Conservation (phyloP, 345 rosid genomes). For the Carallia pectinifolia region DNA sequence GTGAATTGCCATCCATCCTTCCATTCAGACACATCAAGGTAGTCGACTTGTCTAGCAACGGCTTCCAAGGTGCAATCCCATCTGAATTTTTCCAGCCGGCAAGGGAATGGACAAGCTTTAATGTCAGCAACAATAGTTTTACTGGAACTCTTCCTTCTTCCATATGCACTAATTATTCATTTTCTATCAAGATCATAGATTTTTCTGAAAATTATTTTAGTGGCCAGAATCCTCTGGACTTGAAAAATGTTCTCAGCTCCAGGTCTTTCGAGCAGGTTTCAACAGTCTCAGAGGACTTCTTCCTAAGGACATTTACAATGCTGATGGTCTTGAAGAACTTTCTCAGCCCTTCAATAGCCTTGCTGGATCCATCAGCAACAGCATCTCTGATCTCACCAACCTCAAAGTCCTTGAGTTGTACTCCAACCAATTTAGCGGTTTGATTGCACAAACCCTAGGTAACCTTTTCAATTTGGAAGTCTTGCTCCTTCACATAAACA, state of each 20-base stretch:
- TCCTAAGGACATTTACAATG: constrained; percentile 5
- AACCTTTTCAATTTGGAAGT: constrained; percentile 8
- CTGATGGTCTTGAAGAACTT: background rate
- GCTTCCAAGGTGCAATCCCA: background rate
- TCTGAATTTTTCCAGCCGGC: too few relatives aligned
- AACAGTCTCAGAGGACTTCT: constrained; percentile 10
- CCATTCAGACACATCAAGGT: background rate
- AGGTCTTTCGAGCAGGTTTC: constrained; percentile 18
- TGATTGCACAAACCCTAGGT: constrained; percentile 11
- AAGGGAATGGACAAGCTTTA: too few relatives aligned
- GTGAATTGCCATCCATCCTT: constrained; percentile 12
- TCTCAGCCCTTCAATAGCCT: constrained; percentile 8
- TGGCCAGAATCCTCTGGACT: constrained; percentile 7
- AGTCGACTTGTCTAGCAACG: too few relatives aligned
- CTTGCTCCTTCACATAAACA: constrained; percentile 8
- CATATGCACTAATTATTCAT: background rate
- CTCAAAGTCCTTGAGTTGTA: constrained; percentile 10
- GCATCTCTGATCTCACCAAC: background rate
- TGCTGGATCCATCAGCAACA: constrained; percentile 1
- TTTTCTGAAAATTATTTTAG: constrained; percentile 14
- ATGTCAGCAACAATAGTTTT: too few relatives aligned
- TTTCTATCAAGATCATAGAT: constrained; percentile 3
- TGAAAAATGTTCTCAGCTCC: constrained; percentile 4
- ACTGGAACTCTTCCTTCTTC: background rate
- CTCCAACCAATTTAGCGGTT: constrained; percentile 8